Evolutionary conservation across 306 rosid genomes (phyloP).

Genomic region (Casuarina equisetifolia): DNA sequence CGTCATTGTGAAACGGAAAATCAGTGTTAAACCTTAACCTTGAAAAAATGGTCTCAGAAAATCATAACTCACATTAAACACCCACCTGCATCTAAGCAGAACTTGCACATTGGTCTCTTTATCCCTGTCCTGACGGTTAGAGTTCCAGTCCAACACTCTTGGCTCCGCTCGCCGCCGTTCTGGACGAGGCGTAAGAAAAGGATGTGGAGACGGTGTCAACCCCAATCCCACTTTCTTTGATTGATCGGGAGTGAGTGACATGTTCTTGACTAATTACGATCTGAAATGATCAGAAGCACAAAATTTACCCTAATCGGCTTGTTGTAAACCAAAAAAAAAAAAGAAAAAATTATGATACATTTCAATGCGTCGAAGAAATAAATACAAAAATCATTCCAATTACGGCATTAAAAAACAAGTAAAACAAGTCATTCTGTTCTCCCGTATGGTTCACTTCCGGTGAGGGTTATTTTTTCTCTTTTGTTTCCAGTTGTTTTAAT

Average conservation of each 20-base stretch:
- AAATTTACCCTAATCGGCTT: conserved; percentile 5
- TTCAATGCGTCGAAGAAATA: neutral
- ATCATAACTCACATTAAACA: neutral
- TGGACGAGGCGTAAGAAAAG: conserved; percentile 89
- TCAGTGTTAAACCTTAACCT: neutral
- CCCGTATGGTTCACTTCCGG: neutral
- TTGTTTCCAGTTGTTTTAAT: neutral
- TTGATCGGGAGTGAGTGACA: conserved; percentile 78
- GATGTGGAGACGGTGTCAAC: conserved; percentile 64
- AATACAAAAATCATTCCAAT: neutral
- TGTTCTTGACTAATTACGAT: conserved; percentile 23
- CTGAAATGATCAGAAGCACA: conserved; percentile 3
- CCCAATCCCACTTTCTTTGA: conserved; percentile 74
- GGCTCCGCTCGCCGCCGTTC: conserved; percentile 73
- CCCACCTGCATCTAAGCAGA: conserved; percentile 88
- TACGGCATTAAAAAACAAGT: neutral
- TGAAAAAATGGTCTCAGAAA: neutral
- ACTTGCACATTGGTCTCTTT: conserved; percentile 81
- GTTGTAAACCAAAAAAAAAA: neutral
- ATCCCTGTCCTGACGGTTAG: conserved; percentile 61
- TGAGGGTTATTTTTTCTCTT: neutral
- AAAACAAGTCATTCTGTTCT: neutral
- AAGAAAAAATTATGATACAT: neutral
- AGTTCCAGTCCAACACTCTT: conserved; percentile 53
- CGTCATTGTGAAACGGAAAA: neutral